phyloP scores from a whole-genome alignment of 176 grass and related monocot species.

The Triticum monococcum region DNA sequence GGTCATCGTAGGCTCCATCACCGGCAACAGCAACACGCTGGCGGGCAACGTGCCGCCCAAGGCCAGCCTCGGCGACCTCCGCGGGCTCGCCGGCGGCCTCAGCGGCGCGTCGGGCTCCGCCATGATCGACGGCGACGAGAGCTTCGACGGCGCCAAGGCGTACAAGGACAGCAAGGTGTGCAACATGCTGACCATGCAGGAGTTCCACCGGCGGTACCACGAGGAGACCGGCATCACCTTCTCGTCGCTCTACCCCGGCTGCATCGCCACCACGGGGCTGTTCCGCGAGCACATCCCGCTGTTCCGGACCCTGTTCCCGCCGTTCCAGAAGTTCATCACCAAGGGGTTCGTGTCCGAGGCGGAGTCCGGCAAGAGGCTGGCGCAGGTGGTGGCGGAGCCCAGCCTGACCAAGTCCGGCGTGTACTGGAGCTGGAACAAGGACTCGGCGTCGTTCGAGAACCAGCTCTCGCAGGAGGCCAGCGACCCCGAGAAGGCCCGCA shows the following conservation, averaged over 20 bases:
- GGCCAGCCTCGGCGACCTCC: slow-evolving; percentile 73
- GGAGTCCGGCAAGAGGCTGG: slow-evolving; percentile 78
- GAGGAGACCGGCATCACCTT: slow-evolving; percentile 92
- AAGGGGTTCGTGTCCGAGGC: slow-evolving; percentile 84
- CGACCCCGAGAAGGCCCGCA: slow-evolving; percentile 65
- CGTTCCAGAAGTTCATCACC: slow-evolving; percentile 79
- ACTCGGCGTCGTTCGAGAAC: slow-evolving; percentile 86
- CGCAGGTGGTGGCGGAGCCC: slow-evolving; percentile 80
- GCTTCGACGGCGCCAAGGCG: slow-evolving; percentile 89
- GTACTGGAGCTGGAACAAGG: slow-evolving; percentile 99
- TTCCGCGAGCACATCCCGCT: slow-evolving; percentile 88
- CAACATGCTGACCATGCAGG: slow-evolving; percentile 98
- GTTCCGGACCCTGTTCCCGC: slow-evolving; percentile 75
- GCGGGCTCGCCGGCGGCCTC: slow-evolving; percentile 51
- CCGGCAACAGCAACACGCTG: slow-evolving; percentile 87
- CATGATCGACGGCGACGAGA: slow-evolving; percentile 76
- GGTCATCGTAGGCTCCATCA: slow-evolving; percentile 93
- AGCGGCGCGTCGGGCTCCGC: slow-evolving; percentile 46
- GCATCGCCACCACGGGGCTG: slow-evolving; percentile 83
- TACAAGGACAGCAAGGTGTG: slow-evolving; percentile 99
- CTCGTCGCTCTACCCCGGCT: slow-evolving; percentile 73
- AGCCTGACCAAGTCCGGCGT: slow-evolving; percentile 93
- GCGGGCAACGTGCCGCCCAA: slow-evolving; percentile 88
- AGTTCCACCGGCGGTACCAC: slow-evolving; percentile 80
- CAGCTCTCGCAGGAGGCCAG: slow-evolving; percentile 88